Base-by-base conservation (phyloP, 73 alveolate species). In the Tetrahymena borealis region DNA sequence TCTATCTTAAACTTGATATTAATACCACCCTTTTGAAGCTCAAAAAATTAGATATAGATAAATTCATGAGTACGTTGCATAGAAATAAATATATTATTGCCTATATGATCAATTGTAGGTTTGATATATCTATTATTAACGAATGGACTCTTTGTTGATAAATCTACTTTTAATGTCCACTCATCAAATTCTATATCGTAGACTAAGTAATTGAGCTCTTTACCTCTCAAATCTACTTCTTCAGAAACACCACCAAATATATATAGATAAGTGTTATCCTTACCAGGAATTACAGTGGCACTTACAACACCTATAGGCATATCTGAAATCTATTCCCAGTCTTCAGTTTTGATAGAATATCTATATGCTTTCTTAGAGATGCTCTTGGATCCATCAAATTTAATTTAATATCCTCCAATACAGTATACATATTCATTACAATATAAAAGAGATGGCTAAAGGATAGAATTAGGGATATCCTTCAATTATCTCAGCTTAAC, bases 181-280 rank as follows among this genome's bases (percentile, higher is more conserved):
- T 93, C 78, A 85, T 93, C 95, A 38, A 15, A 40, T 35, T 38
- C 36, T 9, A 93, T 85, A 40, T 93, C 95, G 79, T 93, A 93
- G 24, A 92, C 91, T 16, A 93, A 85, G 38, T 93, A 93, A 10
- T 79, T 85, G 8, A 93, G 28, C 31, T 42, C 91, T 18, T 90
- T 92, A 4, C 79, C 60, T 33, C 93, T 93, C 18, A 93, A 39
- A 37, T 93, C 95, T 28, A 93, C 40, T 90, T 93, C 95, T 20
- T 90, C 91, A 20, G 95, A 93, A 38, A 93, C 95, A 31, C 95
- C 95, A 13, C 95, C 95, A 93, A 93, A 93, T 39, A 93, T 40
- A 41, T 85, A 93, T 39, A 93, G 40, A 11, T 39, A 40, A 28
- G 41, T 85, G 36, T 39, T 33, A 1, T 79, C 93, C 20, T 40